Percentiles rank a stretch among this genome's conserved stretches.
Conservation (phyloP, 1,284 basidiomycete species). For the Termitomyces sp. region DNA sequence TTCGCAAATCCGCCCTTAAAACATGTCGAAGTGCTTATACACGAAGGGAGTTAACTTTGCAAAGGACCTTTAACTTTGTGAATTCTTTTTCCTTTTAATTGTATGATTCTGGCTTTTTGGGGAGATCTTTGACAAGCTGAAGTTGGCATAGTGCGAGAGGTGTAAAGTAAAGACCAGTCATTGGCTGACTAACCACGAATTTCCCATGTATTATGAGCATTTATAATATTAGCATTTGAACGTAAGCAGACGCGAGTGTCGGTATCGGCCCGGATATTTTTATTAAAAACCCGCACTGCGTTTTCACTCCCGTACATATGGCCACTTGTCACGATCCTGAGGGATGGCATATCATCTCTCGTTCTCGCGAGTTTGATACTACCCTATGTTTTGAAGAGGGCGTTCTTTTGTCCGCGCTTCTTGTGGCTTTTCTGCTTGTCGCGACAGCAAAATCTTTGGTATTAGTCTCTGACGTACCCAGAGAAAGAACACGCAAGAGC, state of each 20-base stretch:
- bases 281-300: background rate
- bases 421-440: conserved; percentile 43
- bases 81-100: no score
- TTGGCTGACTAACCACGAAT: no score
- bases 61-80: no score
- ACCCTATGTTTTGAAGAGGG: conserved; percentile 84
- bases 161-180: no score
- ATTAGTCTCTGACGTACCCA: conserved; percentile 20
- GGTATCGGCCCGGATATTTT: conserved; percentile 2
- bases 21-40: no score
- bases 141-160: no score
- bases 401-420: conserved; percentile 50
- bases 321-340: conserved; percentile 45
- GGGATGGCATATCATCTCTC: conserved; percentile 64
- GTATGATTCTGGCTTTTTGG: no score
- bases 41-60: no score
- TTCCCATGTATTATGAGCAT: no score
- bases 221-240: background rate
- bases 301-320: conserved; percentile 24
- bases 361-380: conserved; percentile 66
- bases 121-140: no score
- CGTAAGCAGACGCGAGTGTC: background rate
- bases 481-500: conserved; percentile 31
- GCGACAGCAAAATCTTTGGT: conserved; percentile 34
- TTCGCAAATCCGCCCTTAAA: no score